Conservation (phyloP, 1,284 basidiomycete species). For the Rhodotorula sp. region DNA sequence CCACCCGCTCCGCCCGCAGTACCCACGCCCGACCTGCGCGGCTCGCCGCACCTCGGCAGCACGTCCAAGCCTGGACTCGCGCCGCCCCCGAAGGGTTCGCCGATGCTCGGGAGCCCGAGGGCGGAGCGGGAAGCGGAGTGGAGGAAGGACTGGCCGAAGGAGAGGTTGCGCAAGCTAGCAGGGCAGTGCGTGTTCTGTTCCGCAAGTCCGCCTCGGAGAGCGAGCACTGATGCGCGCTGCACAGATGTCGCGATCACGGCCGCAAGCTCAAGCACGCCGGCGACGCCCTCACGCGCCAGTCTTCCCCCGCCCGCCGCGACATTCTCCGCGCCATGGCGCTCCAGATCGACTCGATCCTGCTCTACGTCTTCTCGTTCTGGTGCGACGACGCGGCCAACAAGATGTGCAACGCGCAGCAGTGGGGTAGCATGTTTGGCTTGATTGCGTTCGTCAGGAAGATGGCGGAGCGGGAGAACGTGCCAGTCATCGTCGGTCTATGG, state of each 20-base stretch:
- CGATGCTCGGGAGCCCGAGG: background rate
- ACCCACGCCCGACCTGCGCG: background rate
- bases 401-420: constrained; percentile 35
- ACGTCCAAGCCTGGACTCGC: background rate
- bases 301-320: constrained; percentile 7
- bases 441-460: constrained; percentile 40
- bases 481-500: constrained; percentile 31
- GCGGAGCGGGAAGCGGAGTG: constrained; percentile 24
- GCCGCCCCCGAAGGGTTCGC: background rate
- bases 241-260: constrained; percentile 44
- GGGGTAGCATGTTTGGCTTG: constrained; percentile 44
- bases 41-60: background rate
- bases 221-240: background rate
- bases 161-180: constrained; percentile 30
- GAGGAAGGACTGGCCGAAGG: constrained; percentile 33
- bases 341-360: constrained; percentile 55
- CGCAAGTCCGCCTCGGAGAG: too few species aligned
- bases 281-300: constrained; percentile 41
- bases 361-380: constrained; percentile 57
- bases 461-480: constrained; percentile 33
- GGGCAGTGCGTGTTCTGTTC: constrained; percentile 11
- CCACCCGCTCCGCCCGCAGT: background rate
- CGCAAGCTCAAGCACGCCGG: constrained; percentile 49
- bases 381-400: constrained; percentile 53
- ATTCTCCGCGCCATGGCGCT: constrained; percentile 50